Base-by-base conservation (phyloP, 139 green algal genomes). In the Chlamydomonas schloesseri region DNA sequence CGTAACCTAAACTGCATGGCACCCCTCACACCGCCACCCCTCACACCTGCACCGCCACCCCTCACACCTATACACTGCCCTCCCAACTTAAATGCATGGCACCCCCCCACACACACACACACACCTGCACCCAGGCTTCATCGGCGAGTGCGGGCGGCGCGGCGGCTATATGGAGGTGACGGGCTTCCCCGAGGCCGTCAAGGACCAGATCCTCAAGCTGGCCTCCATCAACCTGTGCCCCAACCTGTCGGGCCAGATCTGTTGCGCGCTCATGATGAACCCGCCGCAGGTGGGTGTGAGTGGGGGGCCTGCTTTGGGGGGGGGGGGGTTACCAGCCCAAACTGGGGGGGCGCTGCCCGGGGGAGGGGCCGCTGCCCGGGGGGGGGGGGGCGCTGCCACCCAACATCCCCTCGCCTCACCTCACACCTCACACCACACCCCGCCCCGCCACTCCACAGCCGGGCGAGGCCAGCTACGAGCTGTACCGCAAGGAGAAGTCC, bases 81-180 rank as follows among this genome's bases (percentile, higher is more conserved):
- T 36, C 21, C 20, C 36, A 15, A 15, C 46, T 50, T 8, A 5
- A 5, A 50, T 50, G 6, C 42, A 5, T 50, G 42, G n/a, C 42
- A 50, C 42, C 42, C 5, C 42, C 42, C 42, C 42, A 8, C 42
- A n/a, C n/a, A n/a, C n/a, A n/a, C n/a, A n/a, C 42, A 8, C 42
- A 50, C 42, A 50, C 33, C 9, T n/a, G n/a, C n/a, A n/a, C 14
- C 17, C 87, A 90, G 87, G 96, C 28, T 96, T 94, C 84, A 91
- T 95, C 4, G 96, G 96, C 3, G 96, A 99, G 92, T 99, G 96
- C 90, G 96, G 96, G 3, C 88, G 93, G 73, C 91, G 97, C 50
- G 97, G 96, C 33, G 96, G 96, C 33, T 99, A 98, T 92, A 93
- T 98, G 82, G 97, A 99, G 92, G 89, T 97, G 53, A 89, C 95